These are phyloP conservation scores for Batrachochytrium dendrobatidis DNA, from an alignment of 371 early-diverging fungal species.

Conservation along the genomic window DNA sequence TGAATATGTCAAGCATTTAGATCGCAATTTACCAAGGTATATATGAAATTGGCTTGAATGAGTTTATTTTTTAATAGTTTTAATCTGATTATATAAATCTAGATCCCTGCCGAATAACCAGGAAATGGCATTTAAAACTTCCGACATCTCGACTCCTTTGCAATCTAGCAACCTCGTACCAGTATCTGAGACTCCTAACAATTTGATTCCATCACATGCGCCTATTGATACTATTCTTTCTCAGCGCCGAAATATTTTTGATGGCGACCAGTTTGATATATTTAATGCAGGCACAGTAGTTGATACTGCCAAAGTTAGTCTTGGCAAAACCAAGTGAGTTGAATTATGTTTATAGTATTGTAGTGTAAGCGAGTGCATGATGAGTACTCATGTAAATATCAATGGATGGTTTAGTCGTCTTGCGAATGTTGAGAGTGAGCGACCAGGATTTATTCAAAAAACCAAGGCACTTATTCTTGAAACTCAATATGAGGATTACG, in stretches of 20 bases:
- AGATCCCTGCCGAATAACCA: too few relatives aligned
- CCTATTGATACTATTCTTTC: conserved; percentile 36
- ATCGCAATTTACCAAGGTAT: conserved; percentile 52
- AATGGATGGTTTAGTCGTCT: too few relatives aligned
- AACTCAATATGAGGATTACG: conserved; percentile 56
- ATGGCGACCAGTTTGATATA: conserved; percentile 88
- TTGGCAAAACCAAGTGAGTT: conserved; percentile 58
- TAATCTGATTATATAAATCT: too few relatives aligned
- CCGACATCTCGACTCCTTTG: too few relatives aligned
- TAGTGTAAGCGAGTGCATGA: conserved; percentile 30
- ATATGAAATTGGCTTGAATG: too few relatives aligned
- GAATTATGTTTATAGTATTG: too few relatives aligned
- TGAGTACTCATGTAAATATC: neutral
- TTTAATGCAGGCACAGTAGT: conserved; percentile 50
- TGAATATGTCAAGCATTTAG: conserved; percentile 51
- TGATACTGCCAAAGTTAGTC: conserved; percentile 55
- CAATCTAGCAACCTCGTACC: too few relatives aligned
- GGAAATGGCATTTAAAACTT: too few relatives aligned
- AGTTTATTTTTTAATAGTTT: too few relatives aligned
- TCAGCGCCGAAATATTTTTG: conserved; percentile 72
- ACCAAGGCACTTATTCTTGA: conserved; percentile 56
- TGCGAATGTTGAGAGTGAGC: conserved; percentile 41
- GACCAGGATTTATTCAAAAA: conserved; percentile 51
- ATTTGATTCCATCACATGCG: too few relatives aligned
- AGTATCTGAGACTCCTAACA: too few relatives aligned